Evolutionary conservation across 768 basidiomycete species (phyloP), one percentile per base, ranked within the genome.

Genomic region (Calocybe indica): DNA sequence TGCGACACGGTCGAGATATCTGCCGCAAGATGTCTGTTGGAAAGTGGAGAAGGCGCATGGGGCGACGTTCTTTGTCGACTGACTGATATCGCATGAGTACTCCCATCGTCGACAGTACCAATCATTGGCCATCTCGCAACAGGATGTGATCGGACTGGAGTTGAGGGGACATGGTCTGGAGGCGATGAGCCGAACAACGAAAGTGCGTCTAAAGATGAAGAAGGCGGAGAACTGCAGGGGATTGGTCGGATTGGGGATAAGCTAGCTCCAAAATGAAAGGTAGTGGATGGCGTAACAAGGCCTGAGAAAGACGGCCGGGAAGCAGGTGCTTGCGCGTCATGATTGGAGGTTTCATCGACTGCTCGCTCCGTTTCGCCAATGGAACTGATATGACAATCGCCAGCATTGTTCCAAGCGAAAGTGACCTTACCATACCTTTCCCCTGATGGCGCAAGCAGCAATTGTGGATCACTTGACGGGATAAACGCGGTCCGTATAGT

Each of bases 191-290:
- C 37, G 32, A 49, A 49, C 29, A 54, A 42, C 5, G 42, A 53
- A 5, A 47, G 50, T 43, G 48, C 57, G 39, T 56, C 55, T 9
- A 22, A 35, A 6, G 61, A 63, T 12, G 32, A 55, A 11, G 55
- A 56, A 43, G 48, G 48, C 10, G 32, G 8, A 10, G 5, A 41
- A n/a, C 7, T 12, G 15, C 12, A 28, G 7, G 47, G 43, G 46
- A 43, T 42, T 35, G 39, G 48, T 34, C 40, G 51, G 45, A 45
- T 45, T 40, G 47, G 53, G 43, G 31, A 55, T 29, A 5, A 56
- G 50, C 29, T 44, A 43, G 42, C 52, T 32, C 5, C 31, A 32
- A 29, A 30, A 32, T 7, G 42, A 29, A 2, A 12, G 30, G 8
- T 32, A n/a, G 42, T 43, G 31, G 5, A 29, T 32, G 7, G n/a